Evolutionary conservation across 2,329 filamentous ascomycete species (phyloP).

Genomic region (Zymoseptoria tritici): DNA sequence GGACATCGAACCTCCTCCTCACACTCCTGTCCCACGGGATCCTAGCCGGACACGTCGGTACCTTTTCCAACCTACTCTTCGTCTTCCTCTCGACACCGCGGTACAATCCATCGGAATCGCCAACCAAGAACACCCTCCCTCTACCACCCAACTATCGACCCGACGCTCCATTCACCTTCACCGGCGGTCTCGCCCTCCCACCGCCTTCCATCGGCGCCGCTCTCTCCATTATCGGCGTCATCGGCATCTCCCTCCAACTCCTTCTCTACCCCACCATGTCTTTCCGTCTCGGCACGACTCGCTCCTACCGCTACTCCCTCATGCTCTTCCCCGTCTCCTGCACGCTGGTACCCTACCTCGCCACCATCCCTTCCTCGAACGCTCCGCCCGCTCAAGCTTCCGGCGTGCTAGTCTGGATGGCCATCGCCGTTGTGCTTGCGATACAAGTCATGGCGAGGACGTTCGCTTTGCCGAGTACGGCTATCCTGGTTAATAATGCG

Average conservation of each 20-base stretch:
- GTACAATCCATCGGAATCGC: constrained; percentile 26
- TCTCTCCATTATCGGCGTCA: constrained; percentile 41
- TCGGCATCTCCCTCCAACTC: constrained; percentile 42
- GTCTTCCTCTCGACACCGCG: constrained; percentile 43
- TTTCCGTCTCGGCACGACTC: constrained; percentile 35
- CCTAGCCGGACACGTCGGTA: constrained; percentile 42
- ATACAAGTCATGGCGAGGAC: constrained; percentile 43
- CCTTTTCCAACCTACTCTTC: constrained; percentile 45
- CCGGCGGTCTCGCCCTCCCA: constrained; percentile 42
- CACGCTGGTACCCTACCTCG: constrained; percentile 37
- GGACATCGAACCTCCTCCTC: constrained; percentile 39
- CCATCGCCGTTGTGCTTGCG: constrained; percentile 34
- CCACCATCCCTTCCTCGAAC: constrained; percentile 34
- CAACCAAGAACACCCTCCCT: constrained; percentile 27
- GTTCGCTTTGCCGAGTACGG: constrained; percentile 49
- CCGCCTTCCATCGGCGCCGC: constrained; percentile 42
- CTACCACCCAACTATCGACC: constrained; percentile 34
- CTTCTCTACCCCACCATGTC: constrained; percentile 39
- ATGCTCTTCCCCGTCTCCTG: constrained; percentile 41
- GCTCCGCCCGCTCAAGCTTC: constrained; percentile 34
- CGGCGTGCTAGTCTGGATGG: constrained; percentile 36
- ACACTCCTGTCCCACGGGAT: constrained; percentile 40
- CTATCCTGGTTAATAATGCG: constrained; percentile 55
- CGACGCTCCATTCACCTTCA: constrained; percentile 39
- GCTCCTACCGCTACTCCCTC: constrained; percentile 36